These are phyloP conservation scores for Melastoma candidum DNA, from an alignment of 441 rosid genomes.

Conservation along the genomic window DNA sequence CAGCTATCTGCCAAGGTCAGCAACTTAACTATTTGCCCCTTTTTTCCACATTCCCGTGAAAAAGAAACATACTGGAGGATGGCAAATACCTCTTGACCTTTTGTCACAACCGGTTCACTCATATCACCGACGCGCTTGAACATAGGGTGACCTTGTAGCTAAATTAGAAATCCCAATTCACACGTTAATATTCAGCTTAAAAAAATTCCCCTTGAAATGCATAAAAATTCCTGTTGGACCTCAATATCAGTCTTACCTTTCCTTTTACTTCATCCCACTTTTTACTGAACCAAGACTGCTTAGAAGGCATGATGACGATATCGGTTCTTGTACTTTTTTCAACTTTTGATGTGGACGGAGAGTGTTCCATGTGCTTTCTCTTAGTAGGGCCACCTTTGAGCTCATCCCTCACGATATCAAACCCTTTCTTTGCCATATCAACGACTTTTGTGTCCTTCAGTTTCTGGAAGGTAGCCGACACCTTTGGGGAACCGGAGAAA, in stretches of 20 bases:
- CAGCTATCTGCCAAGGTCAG: slow-evolving; percentile 57
- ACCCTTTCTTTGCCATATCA: slow-evolving; percentile 78
- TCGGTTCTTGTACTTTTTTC: slow-evolving; percentile 80
- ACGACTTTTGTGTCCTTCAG: slow-evolving; percentile 58
- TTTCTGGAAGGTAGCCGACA: slow-evolving; percentile 49
- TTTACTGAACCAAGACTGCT: slow-evolving; percentile 68
- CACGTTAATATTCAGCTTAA: not conserved
- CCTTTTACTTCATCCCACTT: slow-evolving; percentile 60
- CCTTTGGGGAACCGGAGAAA: slow-evolving; percentile 41
- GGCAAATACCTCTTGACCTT: slow-evolving; percentile 74
- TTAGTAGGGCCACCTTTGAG: slow-evolving; percentile 49
- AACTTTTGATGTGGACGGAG: slow-evolving; percentile 55
- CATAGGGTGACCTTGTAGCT: slow-evolving; percentile 69
- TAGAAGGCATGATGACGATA: slow-evolving; percentile 45
- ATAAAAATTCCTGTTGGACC: no score
- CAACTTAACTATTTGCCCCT: no score
- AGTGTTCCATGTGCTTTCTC: slow-evolving; percentile 75
- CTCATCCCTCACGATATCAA: slow-evolving; percentile 81
- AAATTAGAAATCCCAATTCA: slow-evolving; percentile 8
- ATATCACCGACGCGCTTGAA: slow-evolving; percentile 53
- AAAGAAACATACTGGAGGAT: not conserved
- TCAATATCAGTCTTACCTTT: slow-evolving; percentile 31
- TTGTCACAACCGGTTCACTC: slow-evolving; percentile 81
- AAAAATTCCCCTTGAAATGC: no score
- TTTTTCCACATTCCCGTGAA: no score